These are phyloP conservation scores for Purshia tridentata DNA, from an alignment of 306 rosid genomes.

Conservation along the genomic window DNA sequence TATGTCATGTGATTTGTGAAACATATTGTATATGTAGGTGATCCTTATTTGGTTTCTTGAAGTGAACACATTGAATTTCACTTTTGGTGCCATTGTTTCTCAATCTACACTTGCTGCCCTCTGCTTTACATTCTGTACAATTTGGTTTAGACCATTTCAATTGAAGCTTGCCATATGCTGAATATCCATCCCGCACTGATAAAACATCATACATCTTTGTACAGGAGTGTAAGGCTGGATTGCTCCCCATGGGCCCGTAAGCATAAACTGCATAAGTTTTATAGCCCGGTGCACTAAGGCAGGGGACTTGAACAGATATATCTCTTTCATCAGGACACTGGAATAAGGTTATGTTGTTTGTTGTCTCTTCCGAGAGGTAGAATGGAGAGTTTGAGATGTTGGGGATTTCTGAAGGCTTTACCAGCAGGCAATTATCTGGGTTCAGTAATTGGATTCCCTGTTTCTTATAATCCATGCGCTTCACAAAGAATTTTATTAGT, in stretches of 20 bases:
- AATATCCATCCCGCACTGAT: not conserved
- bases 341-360: not conserved
- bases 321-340: constrained; percentile 15
- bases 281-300: constrained; percentile 13
- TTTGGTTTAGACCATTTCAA: constrained; percentile 35
- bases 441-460: constrained; percentile 21
- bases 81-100: constrained; percentile 3
- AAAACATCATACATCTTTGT: constrained; percentile 28
- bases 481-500: constrained; percentile 26
- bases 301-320: not conserved
- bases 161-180: not conserved
- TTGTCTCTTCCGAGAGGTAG: accelerated
- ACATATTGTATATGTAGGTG: not conserved
- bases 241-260: accelerated
- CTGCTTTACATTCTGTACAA: constrained; percentile 34
- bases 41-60: constrained; percentile 5
- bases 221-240: not conserved
- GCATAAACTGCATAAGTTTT: not conserved
- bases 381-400: constrained; percentile 26
- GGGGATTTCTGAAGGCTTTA: constrained; percentile 13
- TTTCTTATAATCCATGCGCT: constrained; percentile 29
- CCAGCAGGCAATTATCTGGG: constrained; percentile 15
- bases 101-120: constrained; percentile 27
- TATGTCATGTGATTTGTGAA: no score
- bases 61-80: constrained; percentile 1